Conservation (phyloP, 208 protist species). For the Acanthamoeba lenticulata region DNA sequence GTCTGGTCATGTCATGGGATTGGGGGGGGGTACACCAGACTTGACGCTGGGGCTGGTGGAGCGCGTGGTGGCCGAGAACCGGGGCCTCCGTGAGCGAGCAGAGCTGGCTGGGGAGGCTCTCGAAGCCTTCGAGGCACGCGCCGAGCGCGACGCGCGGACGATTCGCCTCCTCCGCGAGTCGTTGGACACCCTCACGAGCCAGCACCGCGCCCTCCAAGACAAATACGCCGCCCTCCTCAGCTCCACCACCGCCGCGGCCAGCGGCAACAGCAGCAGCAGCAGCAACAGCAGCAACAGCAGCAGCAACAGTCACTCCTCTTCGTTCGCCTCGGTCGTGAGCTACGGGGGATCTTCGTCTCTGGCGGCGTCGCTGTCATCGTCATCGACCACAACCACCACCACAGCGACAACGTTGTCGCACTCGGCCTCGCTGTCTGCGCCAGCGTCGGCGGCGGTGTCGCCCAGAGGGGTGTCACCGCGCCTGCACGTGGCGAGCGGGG, state of each 20-base stretch:
- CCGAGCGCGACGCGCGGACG: not conserved
- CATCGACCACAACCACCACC: not conserved
- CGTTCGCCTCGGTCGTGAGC: not conserved
- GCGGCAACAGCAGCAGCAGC: not conserved
- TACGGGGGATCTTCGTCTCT: not conserved
- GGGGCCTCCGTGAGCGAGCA: not conserved
- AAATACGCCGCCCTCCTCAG: not conserved
- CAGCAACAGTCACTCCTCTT: not conserved
- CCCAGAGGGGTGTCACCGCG: not conserved
- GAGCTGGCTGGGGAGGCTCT: not conserved
- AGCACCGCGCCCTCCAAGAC: not conserved
- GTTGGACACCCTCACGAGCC: not conserved
- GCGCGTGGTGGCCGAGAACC: not conserved
- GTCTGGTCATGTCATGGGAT: too few relatives aligned
- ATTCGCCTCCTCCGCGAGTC: conserved; percentile 16
- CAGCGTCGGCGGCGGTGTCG: not conserved
- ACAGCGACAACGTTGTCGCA: not conserved
- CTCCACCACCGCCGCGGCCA: not conserved
- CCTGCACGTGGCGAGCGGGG: not conserved
- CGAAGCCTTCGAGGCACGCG: not conserved
- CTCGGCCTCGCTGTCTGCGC: not conserved
- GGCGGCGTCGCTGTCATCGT: not conserved
- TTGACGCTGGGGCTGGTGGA: conserved; percentile 15
- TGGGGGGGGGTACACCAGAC: not conserved
- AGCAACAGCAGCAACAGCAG: not conserved